Evolutionary conservation across 495 filamentous ascomycete genomes (phyloP).

Genomic region (Immersiella caudata): DNA sequence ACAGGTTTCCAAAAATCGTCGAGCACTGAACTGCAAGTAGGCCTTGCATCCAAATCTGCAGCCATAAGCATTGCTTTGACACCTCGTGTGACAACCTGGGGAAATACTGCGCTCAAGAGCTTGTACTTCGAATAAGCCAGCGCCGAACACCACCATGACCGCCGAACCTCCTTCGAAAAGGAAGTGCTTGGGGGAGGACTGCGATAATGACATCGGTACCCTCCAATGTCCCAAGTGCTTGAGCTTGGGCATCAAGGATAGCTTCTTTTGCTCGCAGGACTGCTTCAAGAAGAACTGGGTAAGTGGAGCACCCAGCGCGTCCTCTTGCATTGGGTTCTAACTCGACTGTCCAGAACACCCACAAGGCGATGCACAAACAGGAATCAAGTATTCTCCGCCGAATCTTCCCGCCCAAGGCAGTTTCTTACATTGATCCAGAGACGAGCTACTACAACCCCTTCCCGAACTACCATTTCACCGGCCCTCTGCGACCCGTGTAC

Average conservation of each 20-base stretch:
- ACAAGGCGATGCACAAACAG: conserved; percentile 85
- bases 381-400: conserved; percentile 74
- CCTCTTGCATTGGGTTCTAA: not conserved
- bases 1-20: conserved; percentile 9
- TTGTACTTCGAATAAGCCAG: not conserved
- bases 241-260: conserved; percentile 81
- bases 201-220: conserved; percentile 76
- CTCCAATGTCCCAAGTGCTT: conserved; percentile 95
- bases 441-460: conserved; percentile 89
- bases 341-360: conserved; percentile 61
- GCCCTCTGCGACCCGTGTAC: conserved; percentile 82
- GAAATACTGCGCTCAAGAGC: no score
- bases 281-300: conserved; percentile 99
- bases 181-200: conserved; percentile 80
- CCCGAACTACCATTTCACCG: conserved; percentile 80
- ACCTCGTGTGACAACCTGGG: not conserved
- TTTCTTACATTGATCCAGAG: conserved; percentile 88
- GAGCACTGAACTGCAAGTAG: not conserved
- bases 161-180: conserved; percentile 56
- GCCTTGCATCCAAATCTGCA: not conserved
- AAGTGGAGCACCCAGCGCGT: conserved; percentile 37
- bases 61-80: no score
- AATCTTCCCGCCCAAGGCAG: conserved; percentile 69
- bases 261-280: conserved; percentile 96
- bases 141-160: conserved; percentile 38